Conservation (phyloP, 2,329 filamentous ascomycete species). For the Byssothecium circinans region DNA sequence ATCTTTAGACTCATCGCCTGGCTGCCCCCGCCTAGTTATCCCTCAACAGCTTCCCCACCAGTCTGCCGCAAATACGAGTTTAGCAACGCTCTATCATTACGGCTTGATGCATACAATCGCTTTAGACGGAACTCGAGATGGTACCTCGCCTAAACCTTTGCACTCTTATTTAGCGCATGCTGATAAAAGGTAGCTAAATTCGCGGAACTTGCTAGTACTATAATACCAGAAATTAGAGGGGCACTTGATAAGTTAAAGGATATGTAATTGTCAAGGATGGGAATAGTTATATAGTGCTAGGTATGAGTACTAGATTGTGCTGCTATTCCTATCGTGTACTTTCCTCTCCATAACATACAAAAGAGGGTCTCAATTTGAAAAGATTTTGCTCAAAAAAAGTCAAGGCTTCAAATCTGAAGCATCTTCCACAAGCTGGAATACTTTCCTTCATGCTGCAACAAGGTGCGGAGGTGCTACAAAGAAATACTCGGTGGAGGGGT, state of each 20-base stretch:
- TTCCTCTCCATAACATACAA: too few relatives aligned
- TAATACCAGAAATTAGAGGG: slow-evolving; percentile 10
- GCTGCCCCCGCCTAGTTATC: slow-evolving; percentile 14
- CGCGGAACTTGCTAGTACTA: slow-evolving; percentile 12
- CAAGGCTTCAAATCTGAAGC: too few relatives aligned
- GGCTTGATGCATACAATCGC: slow-evolving; percentile 17
- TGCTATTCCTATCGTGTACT: too few relatives aligned
- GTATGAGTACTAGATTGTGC: slow-evolving; percentile 2
- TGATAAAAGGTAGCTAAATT: slow-evolving; percentile 12
- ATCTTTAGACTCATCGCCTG: slow-evolving; percentile 8
- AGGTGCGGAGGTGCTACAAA: too few relatives aligned
- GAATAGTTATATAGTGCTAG: background rate
- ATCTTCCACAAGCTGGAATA: too few relatives aligned
- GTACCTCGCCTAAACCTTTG: slow-evolving; percentile 8
- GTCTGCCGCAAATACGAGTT: slow-evolving; percentile 12
- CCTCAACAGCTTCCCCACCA: slow-evolving; percentile 16
- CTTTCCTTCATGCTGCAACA: too few relatives aligned
- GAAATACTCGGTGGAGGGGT: too few relatives aligned
- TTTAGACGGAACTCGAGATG: slow-evolving; percentile 16
- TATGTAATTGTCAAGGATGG: slow-evolving; percentile 9
- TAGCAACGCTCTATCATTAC: slow-evolving; percentile 15
- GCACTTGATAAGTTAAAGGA: slow-evolving; percentile 14
- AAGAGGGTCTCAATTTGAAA: too few relatives aligned
- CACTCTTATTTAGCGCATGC: slow-evolving; percentile 4
- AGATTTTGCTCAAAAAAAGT: too few relatives aligned